phyloP scores from a whole-genome alignment of 192 early-diverging fungal genomes.

The Backusella morwellensis region DNA sequence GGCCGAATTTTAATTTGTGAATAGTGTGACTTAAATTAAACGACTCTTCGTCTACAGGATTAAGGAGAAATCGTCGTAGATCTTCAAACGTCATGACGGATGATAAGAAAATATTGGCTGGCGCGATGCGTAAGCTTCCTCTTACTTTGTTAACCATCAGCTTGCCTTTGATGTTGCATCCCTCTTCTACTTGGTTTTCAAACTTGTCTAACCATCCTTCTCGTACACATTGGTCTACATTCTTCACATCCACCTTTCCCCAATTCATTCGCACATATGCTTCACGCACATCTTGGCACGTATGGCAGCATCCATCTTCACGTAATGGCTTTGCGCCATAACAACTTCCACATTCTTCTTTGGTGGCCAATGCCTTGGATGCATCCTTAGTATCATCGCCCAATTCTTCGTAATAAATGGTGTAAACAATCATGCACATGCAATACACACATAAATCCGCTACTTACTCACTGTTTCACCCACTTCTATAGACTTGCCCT shows the following conservation, averaged over 20 bases:
- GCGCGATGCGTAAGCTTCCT: slow-evolving; percentile 92
- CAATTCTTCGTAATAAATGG: slow-evolving; percentile 38
- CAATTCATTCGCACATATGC: slow-evolving; percentile 83
- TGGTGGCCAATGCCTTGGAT: slow-evolving; percentile 28
- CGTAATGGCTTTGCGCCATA: slow-evolving; percentile 71
- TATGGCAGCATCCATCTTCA: slow-evolving; percentile 86
- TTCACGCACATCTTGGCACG: slow-evolving; percentile 86
- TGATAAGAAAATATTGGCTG: slow-evolving; percentile 75
- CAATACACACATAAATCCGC: background rate
- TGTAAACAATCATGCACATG: background rate
- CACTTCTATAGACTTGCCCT: slow-evolving; percentile 61
- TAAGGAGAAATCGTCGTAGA: slow-evolving; percentile 52
- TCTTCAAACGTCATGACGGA: slow-evolving; percentile 77
- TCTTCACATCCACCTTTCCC: slow-evolving; percentile 73
- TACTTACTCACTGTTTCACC: slow-evolving; percentile 56
- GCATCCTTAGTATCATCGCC: slow-evolving; percentile 45
- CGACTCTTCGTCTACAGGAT: slow-evolving; percentile 41
- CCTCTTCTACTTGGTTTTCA: slow-evolving; percentile 79
- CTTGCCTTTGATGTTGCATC: slow-evolving; percentile 81
- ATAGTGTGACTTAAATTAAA: slow-evolving; percentile 85
- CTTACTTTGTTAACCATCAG: slow-evolving; percentile 88
- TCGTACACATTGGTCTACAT: slow-evolving; percentile 87
- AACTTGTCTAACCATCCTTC: slow-evolving; percentile 81
- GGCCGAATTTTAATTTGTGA: slow-evolving; percentile 81
- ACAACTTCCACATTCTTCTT: slow-evolving; percentile 83